Conservation (phyloP, 768 basidiomycete genomes). For the Psilocybe cubensis region DNA sequence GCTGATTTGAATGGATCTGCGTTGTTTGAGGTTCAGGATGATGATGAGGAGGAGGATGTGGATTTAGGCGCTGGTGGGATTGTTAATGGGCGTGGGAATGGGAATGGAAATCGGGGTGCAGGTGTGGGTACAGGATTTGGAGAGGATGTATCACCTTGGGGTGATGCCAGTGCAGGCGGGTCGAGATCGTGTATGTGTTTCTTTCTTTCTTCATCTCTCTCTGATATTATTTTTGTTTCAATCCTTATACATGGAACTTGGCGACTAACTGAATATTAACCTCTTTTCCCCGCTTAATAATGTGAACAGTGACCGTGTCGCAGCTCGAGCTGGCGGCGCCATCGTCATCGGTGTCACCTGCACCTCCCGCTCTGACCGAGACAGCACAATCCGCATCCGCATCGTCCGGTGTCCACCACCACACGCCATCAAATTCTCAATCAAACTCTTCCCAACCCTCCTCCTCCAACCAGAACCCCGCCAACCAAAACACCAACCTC, state of each 20-base stretch:
- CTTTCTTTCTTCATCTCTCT: neutral
- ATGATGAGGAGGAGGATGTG: slow-evolving; percentile 41
- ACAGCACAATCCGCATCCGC: neutral
- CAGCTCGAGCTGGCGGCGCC: slow-evolving; percentile 17
- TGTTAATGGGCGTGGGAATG: neutral
- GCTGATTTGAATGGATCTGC: slow-evolving; percentile 39
- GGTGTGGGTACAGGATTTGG: slow-evolving; percentile 8
- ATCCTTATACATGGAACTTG: too few relatives aligned
- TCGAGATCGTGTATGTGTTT: neutral
- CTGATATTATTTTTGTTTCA: neutral
- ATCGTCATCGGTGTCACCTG: slow-evolving; percentile 10
- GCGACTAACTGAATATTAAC: too few relatives aligned
- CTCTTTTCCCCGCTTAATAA: too few relatives aligned
- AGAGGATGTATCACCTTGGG: neutral
- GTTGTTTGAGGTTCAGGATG: slow-evolving; percentile 54
- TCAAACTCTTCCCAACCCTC: neutral
- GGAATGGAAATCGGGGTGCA: neutral
- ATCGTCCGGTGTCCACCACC: neutral
- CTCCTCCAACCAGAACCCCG: neutral
- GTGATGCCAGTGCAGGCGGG: neutral
- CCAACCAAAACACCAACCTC: slow-evolving; percentile 1
- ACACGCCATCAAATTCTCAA: too few relatives aligned
- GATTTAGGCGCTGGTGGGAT: slow-evolving; percentile 29
- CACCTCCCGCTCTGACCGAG: neutral
- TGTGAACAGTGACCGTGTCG: slow-evolving; percentile 7